Evolutionary conservation across 169 alveolate genomes (phyloP), one percentile per base, ranked within the genome.

Genomic region (Plasmodium yoelii): DNA sequence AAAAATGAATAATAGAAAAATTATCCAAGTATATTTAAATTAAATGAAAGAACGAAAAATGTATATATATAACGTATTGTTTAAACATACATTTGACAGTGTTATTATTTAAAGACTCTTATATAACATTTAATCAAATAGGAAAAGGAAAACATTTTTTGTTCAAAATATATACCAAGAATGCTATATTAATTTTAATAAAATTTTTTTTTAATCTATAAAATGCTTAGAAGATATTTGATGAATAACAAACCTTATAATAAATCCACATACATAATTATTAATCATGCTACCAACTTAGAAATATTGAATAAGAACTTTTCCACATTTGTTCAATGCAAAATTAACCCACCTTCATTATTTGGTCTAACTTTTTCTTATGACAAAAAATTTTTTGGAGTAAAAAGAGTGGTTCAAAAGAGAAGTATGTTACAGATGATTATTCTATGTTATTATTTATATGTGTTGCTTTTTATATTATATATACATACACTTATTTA

Each of bases 321-420:
- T 64, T 61, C 75, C 65, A 77, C 26, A 34, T 39, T 63, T 13
- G 74, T 64, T 24, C 53, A 60, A 64, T 77, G 88, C 65, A 64
- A 64, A 51, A 44, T 69, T 28, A 42, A 70, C 10, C 77, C 26
- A 4, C 75, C 59, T 15, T 39, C 42, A 77, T 56, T 64, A 26
- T 46, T 26, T 47, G 75, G 61, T 49, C 68, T 12, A 47, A 28
- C 59, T 63, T 77, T 77, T 53, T 68, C 34, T 59, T 63, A 42
- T 77, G 68, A 77, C 34, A 77, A 77, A 63, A 77, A 53, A 39
- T 63, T 34, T 65, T 77, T 77, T 22, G 88, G 88, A 57, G 88
- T 77, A 77, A 77, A 77, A 77, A 77, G 88, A 77, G 88, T 77
- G 46, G 80, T 77, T 64, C 88, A 77, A 57, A 77, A 77, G 65